Base-by-base conservation (phyloP, 345 rosid species). In the Lepidium sativum region DNA sequence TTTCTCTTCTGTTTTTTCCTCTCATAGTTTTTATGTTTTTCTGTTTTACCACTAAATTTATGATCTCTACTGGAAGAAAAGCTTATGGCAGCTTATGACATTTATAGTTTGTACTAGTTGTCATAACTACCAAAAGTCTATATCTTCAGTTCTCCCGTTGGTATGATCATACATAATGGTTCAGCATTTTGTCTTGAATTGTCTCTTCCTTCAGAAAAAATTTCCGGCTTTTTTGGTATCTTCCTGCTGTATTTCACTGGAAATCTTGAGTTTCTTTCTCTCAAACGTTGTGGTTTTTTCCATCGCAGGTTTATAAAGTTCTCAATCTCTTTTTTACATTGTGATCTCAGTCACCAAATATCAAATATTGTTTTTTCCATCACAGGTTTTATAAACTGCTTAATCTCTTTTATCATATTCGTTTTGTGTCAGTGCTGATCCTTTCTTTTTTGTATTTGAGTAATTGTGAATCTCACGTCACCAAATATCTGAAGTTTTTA, bases 131-230 rank as follows among this genome's bases (percentile, higher is more conserved):
- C 16, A 37, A 58, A 57, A 37, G 50, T 37, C 33, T 6, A 39
- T 60, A 35, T 44, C 43, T 55, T 63, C 52, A 57, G 53, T 40
- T 64, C 54, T 9, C 47, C 66, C 55, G 37, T 57, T 65, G 58
- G 25, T 65, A 37, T 34, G 50, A 70, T 18, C 42, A 55, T 56
- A 32, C 39, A 9, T 48, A 15, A 48, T 64, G 65, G 65, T 47
- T 37, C 20, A 7, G n/a, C 37, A 7, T 62, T 47, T 39, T 63
- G 59, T 71, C 63, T 55, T 2, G 37, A 35, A 37, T 13, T 25
- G 21, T 41, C 34, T 52, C 15, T 31, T 31, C 23, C 9, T 39
- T 20, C 27, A 1, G n/a, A 38, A n/a, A 55, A 34, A 44, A 34
- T 70, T 35, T 51, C 40, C 23, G 44, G n/a, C 31, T 45, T n/a